phyloP scores from a whole-genome alignment of 805 yeast genomes.

The Nakazawaea ishiwadae region DNA sequence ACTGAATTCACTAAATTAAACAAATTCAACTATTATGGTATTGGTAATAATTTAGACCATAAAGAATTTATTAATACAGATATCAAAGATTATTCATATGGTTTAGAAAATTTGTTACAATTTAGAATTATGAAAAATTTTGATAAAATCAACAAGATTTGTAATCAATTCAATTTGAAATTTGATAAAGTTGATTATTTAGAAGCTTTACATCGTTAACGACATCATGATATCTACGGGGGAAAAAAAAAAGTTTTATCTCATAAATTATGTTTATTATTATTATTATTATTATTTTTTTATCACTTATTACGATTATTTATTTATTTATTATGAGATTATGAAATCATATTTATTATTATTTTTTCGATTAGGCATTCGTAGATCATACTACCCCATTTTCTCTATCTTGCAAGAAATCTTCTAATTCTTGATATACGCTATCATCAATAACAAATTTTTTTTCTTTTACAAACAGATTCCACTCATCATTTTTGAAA shows the following conservation, averaged over 20 bases:
- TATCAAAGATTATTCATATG: constrained; percentile 10
- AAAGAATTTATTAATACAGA: constrained; percentile 5
- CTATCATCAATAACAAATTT: constrained; percentile 29
- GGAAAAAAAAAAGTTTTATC: not conserved
- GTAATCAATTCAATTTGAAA: constrained; percentile 6
- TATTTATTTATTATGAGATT: not conserved
- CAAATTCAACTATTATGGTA: constrained; percentile 11
- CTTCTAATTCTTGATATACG: constrained; percentile 24
- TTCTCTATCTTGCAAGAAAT: constrained; percentile 4
- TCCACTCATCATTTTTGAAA: constrained; percentile 38
- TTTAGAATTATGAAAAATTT: constrained; percentile 8
- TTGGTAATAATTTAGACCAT: constrained; percentile 6
- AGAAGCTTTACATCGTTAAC: not conserved
- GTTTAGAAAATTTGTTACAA: constrained; percentile 11
- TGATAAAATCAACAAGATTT: constrained; percentile 8
- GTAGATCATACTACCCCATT: no score
- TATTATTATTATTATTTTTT: not conserved
- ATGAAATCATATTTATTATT: not conserved
- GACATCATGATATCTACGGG: no score
- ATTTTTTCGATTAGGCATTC: no score
- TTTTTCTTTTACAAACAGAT: constrained; percentile 29
- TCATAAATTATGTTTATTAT: not conserved
- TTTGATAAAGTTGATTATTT: constrained; percentile 11
- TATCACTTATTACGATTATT: not conserved
- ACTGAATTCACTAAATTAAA: constrained; percentile 10